Conservation (phyloP, 305 asterid species). For the Fraxinus sp. region DNA sequence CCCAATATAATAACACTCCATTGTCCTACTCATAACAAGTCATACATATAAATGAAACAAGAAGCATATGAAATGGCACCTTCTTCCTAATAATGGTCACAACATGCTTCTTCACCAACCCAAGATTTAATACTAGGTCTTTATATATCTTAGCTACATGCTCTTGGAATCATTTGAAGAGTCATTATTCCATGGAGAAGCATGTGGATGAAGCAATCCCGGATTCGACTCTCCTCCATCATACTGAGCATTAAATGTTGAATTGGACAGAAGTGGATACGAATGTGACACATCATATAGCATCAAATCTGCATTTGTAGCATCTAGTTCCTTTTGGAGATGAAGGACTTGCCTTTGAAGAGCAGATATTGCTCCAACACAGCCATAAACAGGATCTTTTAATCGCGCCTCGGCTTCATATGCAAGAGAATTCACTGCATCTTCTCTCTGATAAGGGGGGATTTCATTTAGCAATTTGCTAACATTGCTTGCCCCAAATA, state of each 20-base stretch:
- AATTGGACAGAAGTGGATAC: background rate
- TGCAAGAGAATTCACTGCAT: conserved; percentile 58
- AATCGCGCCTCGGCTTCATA: conserved; percentile 67
- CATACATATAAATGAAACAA: background rate
- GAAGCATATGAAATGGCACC: background rate
- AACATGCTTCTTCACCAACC: background rate
- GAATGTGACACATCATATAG: conserved; percentile 15
- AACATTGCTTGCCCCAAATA: conserved; percentile 65
- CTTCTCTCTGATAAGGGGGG: conserved; percentile 51
- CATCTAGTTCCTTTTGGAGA: conserved; percentile 57
- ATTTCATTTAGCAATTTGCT: conserved; percentile 51
- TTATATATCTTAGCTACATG: background rate
- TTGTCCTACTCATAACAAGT: background rate
- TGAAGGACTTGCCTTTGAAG: conserved; percentile 48
- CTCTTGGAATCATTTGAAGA: conserved; percentile 23
- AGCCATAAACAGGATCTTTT: conserved; percentile 60
- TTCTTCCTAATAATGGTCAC: background rate
- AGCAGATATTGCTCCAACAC: conserved; percentile 58
- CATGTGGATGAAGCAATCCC: conserved; percentile 2
- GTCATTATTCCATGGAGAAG: conserved; percentile 23
- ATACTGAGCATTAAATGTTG: background rate
- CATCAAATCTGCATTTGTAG: conserved; percentile 50
- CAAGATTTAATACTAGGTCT: background rate
- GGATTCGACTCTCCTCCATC: conserved; percentile 14
- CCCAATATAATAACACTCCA: background rate